phyloP scores from a whole-genome alignment of 352 stramenopile species.

The Pythium monospermum region DNA sequence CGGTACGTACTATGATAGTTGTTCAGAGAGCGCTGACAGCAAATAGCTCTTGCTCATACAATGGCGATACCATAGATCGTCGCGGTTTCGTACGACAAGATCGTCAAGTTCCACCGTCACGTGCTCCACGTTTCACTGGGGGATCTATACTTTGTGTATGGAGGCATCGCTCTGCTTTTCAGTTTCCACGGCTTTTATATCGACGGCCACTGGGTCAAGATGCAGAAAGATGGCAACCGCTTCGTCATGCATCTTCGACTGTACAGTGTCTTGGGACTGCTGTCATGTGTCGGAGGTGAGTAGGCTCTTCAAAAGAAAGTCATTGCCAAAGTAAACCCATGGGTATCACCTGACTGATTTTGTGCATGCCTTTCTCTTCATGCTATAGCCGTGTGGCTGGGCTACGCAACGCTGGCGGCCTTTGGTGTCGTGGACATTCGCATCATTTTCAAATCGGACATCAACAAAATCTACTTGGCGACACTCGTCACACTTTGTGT shows the following conservation, averaged over 20 bases:
- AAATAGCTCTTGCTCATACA: too few relatives aligned
- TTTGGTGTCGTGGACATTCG: conserved; percentile 62
- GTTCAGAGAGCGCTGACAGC: too few relatives aligned
- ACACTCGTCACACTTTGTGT: conserved; percentile 57
- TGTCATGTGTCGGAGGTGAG: conserved; percentile 41
- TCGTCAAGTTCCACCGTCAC: conserved; percentile 40
- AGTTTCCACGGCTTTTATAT: conserved; percentile 69
- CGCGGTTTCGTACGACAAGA: conserved; percentile 33
- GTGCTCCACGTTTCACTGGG: conserved; percentile 29
- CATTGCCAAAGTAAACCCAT: not conserved
- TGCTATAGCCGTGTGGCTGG: conserved; percentile 56
- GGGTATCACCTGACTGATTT: not conserved
- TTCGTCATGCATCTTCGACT: conserved; percentile 68
- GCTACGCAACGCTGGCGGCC: conserved; percentile 38
- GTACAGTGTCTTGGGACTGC: conserved; percentile 51
- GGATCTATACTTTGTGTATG: conserved; percentile 72
- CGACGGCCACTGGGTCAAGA: conserved; percentile 45
- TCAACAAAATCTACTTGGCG: conserved; percentile 61
- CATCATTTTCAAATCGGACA: conserved; percentile 40
- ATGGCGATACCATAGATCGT: too few relatives aligned
- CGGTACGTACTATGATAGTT: too few relatives aligned
- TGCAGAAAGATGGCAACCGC: conserved; percentile 55
- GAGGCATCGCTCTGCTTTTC: conserved; percentile 34
- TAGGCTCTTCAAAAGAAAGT: not conserved
- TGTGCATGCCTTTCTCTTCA: too few relatives aligned